Conservation (phyloP, 108 stramenopile genomes). For the Cyclotella distinguenda region DNA sequence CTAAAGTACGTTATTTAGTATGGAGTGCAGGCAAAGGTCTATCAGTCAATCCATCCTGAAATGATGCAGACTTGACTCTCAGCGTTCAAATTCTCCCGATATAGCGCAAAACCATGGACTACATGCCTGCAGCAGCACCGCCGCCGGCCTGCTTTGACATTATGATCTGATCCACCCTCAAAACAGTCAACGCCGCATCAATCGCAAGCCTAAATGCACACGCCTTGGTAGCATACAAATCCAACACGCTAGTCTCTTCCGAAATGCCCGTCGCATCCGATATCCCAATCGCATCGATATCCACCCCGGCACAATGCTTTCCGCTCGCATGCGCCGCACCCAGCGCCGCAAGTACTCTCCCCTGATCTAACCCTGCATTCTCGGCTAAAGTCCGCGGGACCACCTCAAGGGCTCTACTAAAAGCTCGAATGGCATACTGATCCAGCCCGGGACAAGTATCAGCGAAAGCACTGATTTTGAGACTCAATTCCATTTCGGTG, state of each 20-base stretch:
- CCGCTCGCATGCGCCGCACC: slow-evolving; percentile 90
- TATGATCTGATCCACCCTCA: slow-evolving; percentile 98
- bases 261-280: slow-evolving; percentile 48
- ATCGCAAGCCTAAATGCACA: slow-evolving; percentile 92
- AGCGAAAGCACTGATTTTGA: slow-evolving; percentile 75
- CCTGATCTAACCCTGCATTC: slow-evolving; percentile 93
- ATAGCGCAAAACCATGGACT: too few relatives aligned
- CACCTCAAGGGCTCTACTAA: slow-evolving; percentile 96
- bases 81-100: too few relatives aligned
- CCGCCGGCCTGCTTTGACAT: slow-evolving; percentile 98
- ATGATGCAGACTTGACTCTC: too few relatives aligned
- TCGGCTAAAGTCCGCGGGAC: slow-evolving; percentile 95
- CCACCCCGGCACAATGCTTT: slow-evolving; percentile 76
- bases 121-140: slow-evolving; percentile 18
- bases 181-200: slow-evolving; percentile 95
- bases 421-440: slow-evolving; percentile 97
- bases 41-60: neutral
- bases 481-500: slow-evolving; percentile 90
- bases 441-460: slow-evolving; percentile 94
- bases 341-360: slow-evolving; percentile 79
- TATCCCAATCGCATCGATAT: slow-evolving; percentile 69
- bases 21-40: too few relatives aligned
- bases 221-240: slow-evolving; percentile 83
- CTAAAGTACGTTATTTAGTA: too few relatives aligned
- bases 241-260: slow-evolving; percentile 68